Conservation (phyloP, 192 early-diverging fungal genomes). For the Spizellomyces sp. region DNA sequence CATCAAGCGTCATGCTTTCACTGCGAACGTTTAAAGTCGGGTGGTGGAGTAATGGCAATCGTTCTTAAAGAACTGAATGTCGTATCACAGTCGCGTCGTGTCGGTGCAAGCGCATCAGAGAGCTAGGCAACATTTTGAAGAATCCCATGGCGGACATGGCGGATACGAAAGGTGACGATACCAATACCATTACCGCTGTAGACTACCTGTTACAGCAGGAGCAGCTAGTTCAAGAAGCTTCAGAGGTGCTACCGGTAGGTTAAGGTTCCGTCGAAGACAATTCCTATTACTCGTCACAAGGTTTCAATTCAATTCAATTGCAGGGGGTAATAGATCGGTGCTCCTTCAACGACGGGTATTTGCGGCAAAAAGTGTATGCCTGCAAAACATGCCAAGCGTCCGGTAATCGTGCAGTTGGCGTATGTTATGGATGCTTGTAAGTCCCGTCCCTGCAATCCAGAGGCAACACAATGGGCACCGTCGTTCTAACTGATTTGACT, state of each 20-base stretch:
- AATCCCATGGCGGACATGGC: background rate
- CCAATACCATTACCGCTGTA: slow-evolving; percentile 17
- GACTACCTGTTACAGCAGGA: slow-evolving; percentile 26
- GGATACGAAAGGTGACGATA: background rate
- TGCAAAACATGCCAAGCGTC: slow-evolving; percentile 72
- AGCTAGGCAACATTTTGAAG: too few relatives aligned
- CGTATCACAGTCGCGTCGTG: too few relatives aligned
- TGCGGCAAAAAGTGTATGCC: slow-evolving; percentile 79
- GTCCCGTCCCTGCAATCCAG: too few relatives aligned
- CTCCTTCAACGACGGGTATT: slow-evolving; percentile 70
- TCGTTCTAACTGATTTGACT: too few relatives aligned
- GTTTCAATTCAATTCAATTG: background rate
- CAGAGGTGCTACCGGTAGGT: slow-evolving; percentile 63
- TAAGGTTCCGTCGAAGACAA: background rate
- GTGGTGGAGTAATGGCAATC: too few relatives aligned
- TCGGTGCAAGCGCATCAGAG: too few relatives aligned
- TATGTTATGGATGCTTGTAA: slow-evolving; percentile 38
- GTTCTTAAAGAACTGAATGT: too few relatives aligned
- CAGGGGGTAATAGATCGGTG: slow-evolving; percentile 65
- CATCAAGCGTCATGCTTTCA: too few relatives aligned
- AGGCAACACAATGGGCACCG: too few relatives aligned
- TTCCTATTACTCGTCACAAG: background rate
- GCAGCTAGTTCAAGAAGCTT: slow-evolving; percentile 41
- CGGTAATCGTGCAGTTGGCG: slow-evolving; percentile 14
- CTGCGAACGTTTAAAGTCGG: too few relatives aligned